Conservation (phyloP, 345 rosid species). For the Salix koriyanagi region DNA sequence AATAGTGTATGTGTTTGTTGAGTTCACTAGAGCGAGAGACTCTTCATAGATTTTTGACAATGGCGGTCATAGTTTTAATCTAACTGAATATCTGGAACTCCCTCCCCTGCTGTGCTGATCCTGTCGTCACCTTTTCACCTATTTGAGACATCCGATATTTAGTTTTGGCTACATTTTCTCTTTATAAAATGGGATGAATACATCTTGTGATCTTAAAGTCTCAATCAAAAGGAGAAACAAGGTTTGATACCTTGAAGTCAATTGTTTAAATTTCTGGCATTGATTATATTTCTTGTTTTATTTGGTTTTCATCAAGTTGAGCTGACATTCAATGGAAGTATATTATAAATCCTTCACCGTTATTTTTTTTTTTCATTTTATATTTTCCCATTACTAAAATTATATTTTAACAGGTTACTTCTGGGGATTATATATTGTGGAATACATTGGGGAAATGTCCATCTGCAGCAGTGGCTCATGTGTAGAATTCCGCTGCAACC, state of each 20-base stretch:
- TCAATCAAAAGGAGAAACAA: background rate
- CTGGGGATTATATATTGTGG: slow-evolving; percentile 91
- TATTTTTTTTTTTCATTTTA: background rate
- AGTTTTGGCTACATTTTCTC: background rate
- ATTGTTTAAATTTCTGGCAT: too few relatives aligned
- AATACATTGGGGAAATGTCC: slow-evolving; percentile 90
- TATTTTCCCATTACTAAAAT: too few relatives aligned
- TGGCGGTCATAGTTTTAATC: background rate
- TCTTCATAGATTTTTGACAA: too few relatives aligned
- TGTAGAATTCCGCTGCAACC: background rate
- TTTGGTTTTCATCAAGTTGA: too few relatives aligned
- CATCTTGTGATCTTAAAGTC: background rate
- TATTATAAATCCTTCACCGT: background rate
- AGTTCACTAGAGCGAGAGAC: too few relatives aligned
- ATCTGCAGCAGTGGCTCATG: slow-evolving; percentile 23
- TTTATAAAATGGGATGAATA: background rate
- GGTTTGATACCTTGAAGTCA: background rate
- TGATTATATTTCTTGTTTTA: too few relatives aligned
- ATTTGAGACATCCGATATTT: background rate
- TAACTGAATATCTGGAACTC: background rate
- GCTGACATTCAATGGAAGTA: background rate
- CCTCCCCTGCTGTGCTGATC: background rate
- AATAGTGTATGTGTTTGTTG: too few relatives aligned
- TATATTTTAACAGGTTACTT: slow-evolving; percentile 46
- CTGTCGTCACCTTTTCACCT: background rate